Conservation (phyloP, 352 stramenopile species). For the Aphanomyces euteiches region DNA sequence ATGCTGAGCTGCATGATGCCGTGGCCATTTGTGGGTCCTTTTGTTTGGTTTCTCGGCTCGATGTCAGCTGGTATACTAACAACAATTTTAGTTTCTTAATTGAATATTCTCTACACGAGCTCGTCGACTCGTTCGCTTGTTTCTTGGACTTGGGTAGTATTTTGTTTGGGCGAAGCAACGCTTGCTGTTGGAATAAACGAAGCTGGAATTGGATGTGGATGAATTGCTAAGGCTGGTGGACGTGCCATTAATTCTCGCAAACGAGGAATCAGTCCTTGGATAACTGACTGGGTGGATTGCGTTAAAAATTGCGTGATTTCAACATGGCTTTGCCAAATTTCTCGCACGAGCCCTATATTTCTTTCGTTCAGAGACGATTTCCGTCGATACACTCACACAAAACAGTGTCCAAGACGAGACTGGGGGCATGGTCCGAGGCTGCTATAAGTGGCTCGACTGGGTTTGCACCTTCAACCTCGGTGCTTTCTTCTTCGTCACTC, state of each 20-base stretch:
- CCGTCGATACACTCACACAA: not conserved
- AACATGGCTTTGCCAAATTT: constrained; percentile 26
- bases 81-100: not conserved
- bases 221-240: not conserved
- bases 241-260: not conserved
- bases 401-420: not conserved
- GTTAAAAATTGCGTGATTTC: constrained; percentile 11
- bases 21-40: not conserved
- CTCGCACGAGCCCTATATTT: constrained; percentile 9
- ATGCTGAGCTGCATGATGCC: constrained; percentile 9
- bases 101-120: not conserved
- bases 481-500: not conserved
- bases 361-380: not conserved
- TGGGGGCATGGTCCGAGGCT: not conserved
- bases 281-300: not conserved
- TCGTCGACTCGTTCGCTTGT: not conserved
- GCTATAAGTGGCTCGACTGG: not conserved
- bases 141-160: not conserved
- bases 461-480: not conserved
- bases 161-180: not conserved
- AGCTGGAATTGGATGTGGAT: not conserved
- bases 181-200: constrained; percentile 16
- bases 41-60: constrained; percentile 16
- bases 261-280: not conserved
- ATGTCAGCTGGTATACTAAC: not conserved